Evolutionary conservation across 257 asterid genomes (phyloP).

Genomic region (Solanum paucissectum): DNA sequence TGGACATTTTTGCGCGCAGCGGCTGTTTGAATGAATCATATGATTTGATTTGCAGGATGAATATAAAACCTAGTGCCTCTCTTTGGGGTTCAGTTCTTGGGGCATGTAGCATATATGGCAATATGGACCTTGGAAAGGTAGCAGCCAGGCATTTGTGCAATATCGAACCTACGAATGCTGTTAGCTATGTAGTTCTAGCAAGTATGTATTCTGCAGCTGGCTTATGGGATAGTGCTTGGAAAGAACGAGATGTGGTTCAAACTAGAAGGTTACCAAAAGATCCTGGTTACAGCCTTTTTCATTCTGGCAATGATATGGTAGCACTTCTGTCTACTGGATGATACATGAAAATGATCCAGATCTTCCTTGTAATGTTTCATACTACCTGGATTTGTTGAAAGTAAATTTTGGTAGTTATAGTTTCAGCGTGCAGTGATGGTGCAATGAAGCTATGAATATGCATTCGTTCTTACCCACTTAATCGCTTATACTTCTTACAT

Average conservation of each 20-base stretch:
- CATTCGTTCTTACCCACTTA: not conserved
- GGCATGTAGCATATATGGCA: slow-evolving; percentile 27
- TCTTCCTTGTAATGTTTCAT: not conserved
- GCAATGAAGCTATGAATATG: not conserved
- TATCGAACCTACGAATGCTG: slow-evolving; percentile 19
- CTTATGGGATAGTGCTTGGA: slow-evolving; percentile 21
- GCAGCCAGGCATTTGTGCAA: slow-evolving; percentile 20
- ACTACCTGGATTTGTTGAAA: not conserved
- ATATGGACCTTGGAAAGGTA: slow-evolving; percentile 19
- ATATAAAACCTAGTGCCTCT: slow-evolving; percentile 12
- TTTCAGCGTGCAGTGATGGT: not conserved
- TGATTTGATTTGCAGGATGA: slow-evolving; percentile 13
- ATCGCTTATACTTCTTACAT: not conserved
- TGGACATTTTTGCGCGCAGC: slow-evolving; percentile 35
- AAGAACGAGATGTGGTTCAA: slow-evolving; percentile 21
- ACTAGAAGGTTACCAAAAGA: slow-evolving; percentile 2
- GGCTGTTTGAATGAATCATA: slow-evolving; percentile 39
- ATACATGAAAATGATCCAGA: not conserved
- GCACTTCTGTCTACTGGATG: not conserved
- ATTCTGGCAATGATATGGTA: not conserved
- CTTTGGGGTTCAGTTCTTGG: slow-evolving; percentile 37
- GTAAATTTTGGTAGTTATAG: not conserved
- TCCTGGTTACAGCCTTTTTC: slow-evolving; percentile 27
- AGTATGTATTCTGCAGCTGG: slow-evolving; percentile 39
- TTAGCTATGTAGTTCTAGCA: slow-evolving; percentile 31